These are phyloP conservation scores for Fusarium haematococcum DNA, from an alignment of 2,329 filamentous ascomycete species.

Conservation along the genomic window DNA sequence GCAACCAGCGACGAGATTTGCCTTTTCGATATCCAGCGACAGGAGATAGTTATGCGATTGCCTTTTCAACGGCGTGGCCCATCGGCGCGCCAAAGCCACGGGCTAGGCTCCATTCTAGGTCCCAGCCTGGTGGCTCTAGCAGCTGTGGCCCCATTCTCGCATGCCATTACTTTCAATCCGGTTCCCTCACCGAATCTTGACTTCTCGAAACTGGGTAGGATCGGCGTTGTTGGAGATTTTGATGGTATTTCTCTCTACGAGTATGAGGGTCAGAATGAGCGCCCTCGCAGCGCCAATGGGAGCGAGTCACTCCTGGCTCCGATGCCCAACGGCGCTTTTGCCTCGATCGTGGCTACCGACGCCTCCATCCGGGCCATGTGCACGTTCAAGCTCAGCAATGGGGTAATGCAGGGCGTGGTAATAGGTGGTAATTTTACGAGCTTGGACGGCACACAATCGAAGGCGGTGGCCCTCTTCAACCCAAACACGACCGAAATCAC, in stretches of 20 bases:
- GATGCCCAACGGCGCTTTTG: constrained; percentile 87
- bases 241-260: constrained; percentile 91
- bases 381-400: constrained; percentile 75
- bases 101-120: constrained; percentile 39
- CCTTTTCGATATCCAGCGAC: constrained; percentile 27
- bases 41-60: constrained; percentile 60
- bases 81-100: constrained; percentile 53
- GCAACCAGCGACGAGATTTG: constrained; percentile 8
- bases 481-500: constrained; percentile 76
- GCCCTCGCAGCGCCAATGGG: constrained; percentile 76
- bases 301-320: constrained; percentile 83
- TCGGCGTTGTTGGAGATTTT: constrained; percentile 91
- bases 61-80: constrained; percentile 55
- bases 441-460: constrained; percentile 79
- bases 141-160: constrained; percentile 56
- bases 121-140: constrained; percentile 54
- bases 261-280: constrained; percentile 82
- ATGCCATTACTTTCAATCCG: constrained; percentile 69
- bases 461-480: constrained; percentile 85
- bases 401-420: constrained; percentile 78
- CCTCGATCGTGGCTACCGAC: constrained; percentile 80
- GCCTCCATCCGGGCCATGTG: constrained; percentile 92
- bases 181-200: constrained; percentile 80
- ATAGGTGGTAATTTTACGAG: constrained; percentile 97
- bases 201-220: constrained; percentile 80